Conservation (phyloP, 106 monocot species). For the Dioscorea zingiberensis region DNA sequence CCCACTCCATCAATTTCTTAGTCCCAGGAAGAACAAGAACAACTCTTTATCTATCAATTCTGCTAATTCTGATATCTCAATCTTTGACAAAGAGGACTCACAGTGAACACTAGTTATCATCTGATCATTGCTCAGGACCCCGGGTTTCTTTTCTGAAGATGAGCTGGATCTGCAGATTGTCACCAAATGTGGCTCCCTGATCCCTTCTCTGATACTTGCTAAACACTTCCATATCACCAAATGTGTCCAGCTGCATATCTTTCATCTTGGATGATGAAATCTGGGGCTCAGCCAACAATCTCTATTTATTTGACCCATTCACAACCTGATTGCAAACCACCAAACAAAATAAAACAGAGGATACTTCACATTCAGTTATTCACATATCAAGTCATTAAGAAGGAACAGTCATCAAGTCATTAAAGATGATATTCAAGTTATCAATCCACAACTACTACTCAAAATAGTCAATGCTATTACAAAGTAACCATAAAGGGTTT, state of each 20-base stretch:
- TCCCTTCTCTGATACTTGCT: constrained; percentile 33
- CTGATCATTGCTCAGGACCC: constrained; percentile 35
- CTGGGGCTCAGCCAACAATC: constrained; percentile 50
- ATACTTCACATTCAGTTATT: too few relatives aligned
- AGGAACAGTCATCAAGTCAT: too few relatives aligned
- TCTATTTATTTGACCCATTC: too few relatives aligned
- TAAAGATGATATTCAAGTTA: too few relatives aligned
- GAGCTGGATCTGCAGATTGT: constrained; percentile 44
- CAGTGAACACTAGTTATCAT: constrained; percentile 22
- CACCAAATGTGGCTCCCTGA: constrained; percentile 34
- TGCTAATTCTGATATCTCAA: constrained; percentile 47
- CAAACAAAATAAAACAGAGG: too few relatives aligned
- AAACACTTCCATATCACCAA: constrained; percentile 67
- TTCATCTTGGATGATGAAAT: constrained; percentile 32
- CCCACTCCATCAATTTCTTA: constrained; percentile 51
- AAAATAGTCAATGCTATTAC: too few relatives aligned
- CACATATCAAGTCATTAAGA: too few relatives aligned
- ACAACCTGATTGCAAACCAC: too few relatives aligned
- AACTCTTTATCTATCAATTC: constrained; percentile 26
- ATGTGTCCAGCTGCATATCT: constrained; percentile 14
- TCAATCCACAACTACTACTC: too few relatives aligned
- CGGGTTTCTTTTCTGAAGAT: not conserved
- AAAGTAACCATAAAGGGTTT: too few relatives aligned
- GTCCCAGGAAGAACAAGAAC: too few relatives aligned
- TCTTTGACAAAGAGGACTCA: constrained; percentile 20